Percentiles rank a stretch among this genome's conserved stretches.
phyloP scores from a whole-genome alignment of 352 stramenopile genomes.

The Globisporangium ultimum region DNA sequence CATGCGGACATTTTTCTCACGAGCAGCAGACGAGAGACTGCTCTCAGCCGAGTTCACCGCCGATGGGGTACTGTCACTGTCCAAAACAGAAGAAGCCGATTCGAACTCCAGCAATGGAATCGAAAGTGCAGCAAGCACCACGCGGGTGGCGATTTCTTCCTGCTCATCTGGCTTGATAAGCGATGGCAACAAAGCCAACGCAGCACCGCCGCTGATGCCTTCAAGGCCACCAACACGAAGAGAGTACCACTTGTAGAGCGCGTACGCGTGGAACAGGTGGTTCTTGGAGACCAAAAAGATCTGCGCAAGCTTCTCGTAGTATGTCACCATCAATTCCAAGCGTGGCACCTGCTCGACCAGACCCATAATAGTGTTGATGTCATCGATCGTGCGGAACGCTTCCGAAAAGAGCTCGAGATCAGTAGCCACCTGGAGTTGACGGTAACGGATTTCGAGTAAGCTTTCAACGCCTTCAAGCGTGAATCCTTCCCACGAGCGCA shows the following conservation, averaged over 20 bases:
- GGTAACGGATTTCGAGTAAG: constrained; percentile 96
- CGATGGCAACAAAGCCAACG: constrained; percentile 33
- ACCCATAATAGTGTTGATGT: constrained; percentile 98
- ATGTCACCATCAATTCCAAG: constrained; percentile 94
- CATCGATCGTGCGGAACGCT: constrained; percentile 97
- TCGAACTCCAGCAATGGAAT: constrained; percentile 88
- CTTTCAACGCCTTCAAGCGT: constrained; percentile 94
- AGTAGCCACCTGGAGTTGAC: constrained; percentile 95
- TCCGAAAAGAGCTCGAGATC: constrained; percentile 96
- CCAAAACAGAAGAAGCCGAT: constrained; percentile 46
- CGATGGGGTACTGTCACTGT: constrained; percentile 54
- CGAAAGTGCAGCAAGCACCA: constrained; percentile 92
- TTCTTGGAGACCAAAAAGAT: constrained; percentile 98
- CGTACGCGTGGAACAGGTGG: constrained; percentile 96
- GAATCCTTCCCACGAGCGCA: constrained; percentile 96
- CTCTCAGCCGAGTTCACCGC: constrained; percentile 33
- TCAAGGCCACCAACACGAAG: constrained; percentile 89
- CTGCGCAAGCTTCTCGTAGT: constrained; percentile 97
- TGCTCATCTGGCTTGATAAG: constrained; percentile 79
- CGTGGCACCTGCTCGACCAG: constrained; percentile 87
- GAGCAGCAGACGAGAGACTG: constrained; percentile 44
- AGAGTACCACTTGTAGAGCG: constrained; percentile 95
- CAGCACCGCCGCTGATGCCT: constrained; percentile 37
- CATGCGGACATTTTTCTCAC: constrained; percentile 94
- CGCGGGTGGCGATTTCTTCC: constrained; percentile 82